Evolutionary conservation across 1,139 yeast species (phyloP).

Genomic region (Pichia sp.): DNA sequence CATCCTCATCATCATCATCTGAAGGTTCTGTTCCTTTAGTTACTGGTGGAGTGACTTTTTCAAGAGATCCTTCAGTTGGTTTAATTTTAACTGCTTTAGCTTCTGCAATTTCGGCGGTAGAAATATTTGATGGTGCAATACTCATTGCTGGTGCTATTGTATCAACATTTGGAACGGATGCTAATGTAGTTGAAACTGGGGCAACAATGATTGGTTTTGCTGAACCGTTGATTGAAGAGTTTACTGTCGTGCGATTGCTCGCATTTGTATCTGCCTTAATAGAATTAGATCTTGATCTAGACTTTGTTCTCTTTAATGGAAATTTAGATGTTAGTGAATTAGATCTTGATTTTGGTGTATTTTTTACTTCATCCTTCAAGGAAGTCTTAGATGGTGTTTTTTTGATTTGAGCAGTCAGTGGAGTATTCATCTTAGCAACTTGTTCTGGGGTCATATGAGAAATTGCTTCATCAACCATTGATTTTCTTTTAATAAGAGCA

Average conservation of each 20-base stretch:
- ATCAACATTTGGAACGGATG: background rate
- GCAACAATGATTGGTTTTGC: constrained; percentile 3
- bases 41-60: background rate
- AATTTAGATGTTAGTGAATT: constrained; percentile 17
- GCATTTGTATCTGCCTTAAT: constrained; percentile 4
- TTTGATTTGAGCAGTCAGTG: constrained; percentile 23
- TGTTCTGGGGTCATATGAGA: constrained; percentile 26
- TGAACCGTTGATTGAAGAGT: too few relatives aligned
- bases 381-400: constrained; percentile 19
- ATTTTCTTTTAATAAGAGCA: constrained; percentile 21
- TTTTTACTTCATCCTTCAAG: constrained; percentile 1
- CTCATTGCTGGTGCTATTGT: constrained; percentile 2
- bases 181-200: background rate
- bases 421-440: constrained; percentile 25
- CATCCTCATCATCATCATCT: constrained; percentile 12
- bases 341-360: constrained; percentile 20
- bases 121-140: constrained; percentile 2
- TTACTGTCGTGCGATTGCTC: constrained; percentile 3
- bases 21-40: constrained; percentile 4
- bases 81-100: constrained; percentile 11
- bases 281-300: constrained; percentile 17
- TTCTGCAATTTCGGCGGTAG: constrained; percentile 11
- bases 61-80: constrained; percentile 4
- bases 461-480: constrained; percentile 30
- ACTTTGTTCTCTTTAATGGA: constrained; percentile 9